Percentiles rank a stretch among this genome's conserved stretches.
These are phyloP conservation scores for Kernera saxatilis DNA, from an alignment of 345 rosid species.

Conservation along the genomic window DNA sequence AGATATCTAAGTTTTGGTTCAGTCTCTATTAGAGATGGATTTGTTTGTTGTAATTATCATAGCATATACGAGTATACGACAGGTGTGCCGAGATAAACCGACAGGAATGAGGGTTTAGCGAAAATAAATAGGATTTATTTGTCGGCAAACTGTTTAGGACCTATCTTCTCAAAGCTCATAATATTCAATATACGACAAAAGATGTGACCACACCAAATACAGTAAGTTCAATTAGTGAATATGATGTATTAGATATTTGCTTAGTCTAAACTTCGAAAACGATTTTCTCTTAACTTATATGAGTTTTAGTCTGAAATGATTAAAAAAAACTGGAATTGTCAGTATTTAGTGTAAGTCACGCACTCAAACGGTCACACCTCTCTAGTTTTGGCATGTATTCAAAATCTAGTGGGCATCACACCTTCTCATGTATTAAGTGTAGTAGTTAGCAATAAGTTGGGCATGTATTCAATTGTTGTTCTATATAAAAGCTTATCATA, in stretches of 20 bases:
- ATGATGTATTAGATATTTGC: not conserved
- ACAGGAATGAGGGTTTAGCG: not conserved
- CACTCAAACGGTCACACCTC: not conserved
- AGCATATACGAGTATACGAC: not conserved
- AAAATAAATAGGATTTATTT: not conserved
- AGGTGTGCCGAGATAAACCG: not conserved
- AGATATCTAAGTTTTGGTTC: not conserved
- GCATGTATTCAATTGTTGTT: not conserved
- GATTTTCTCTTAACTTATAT: not conserved
- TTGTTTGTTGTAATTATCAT: not conserved
- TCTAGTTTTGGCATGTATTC: not conserved
- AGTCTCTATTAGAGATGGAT: not conserved
- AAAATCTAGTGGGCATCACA: not conserved
- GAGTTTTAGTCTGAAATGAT: not conserved
- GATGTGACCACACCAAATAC: conserved; percentile 10
- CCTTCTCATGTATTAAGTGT: not conserved
- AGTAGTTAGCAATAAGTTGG: not conserved
- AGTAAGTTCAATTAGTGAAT: not conserved
- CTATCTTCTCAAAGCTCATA: not conserved
- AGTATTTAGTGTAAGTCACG: not conserved
- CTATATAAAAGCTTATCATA: not conserved
- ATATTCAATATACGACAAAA: conserved; percentile 17
- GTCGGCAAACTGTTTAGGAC: conserved; percentile 16
- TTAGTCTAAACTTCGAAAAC: not conserved
- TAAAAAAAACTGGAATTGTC: not conserved